Evolutionary conservation across 768 basidiomycete genomes (phyloP), one percentile per base, ranked within the genome.

Genomic region (Botryobasidium botryosum): DNA sequence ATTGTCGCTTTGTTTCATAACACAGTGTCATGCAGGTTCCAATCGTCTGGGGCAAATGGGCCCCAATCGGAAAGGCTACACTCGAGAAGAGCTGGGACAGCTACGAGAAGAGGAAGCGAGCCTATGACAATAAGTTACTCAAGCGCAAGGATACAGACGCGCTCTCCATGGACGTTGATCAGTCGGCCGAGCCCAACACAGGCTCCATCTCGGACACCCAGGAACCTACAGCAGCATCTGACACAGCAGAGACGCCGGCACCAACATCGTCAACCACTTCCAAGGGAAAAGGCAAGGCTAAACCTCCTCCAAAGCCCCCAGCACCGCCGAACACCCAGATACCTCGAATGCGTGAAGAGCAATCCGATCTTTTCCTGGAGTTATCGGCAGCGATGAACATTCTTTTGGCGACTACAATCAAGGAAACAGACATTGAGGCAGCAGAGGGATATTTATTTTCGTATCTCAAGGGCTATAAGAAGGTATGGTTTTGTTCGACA

Each of bases 361-460:
- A n/a, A n/a, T n/a, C n/a, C n/a, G n/a, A n/a, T n/a, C n/a, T n/a
- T n/a, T 52, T 57, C 33, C 54, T 58, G 7, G 17, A 37, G 5
- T 50, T 58, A 20, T 33, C 56, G 2, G 43, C 51, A 8, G 48
- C 54, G 1, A 40, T 56, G 15, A 55, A 51, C 26, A 50, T 58
- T 12, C 20, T 55, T 15, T 36, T 53, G 8, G 40, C 25, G 7
- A 24, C 25, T 4, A 42, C 40, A 3, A 27, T 42, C 2, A 7
- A 6, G 12, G 2, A 13, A 5, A 15, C 21, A 3, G 15, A 42
- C 4, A 18, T 42, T 3, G 26, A 12, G 17, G 21, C 13, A 2
- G 40, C 47, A 46, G 3, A 50, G 46, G 4, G 33, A 46, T 12
- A 47, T 55, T 13, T 40, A 41, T 1, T 21, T 20, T 6, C 46